Base-by-base conservation (phyloP, 129 eudicot genomes). In the Ambrosia trifida region DNA sequence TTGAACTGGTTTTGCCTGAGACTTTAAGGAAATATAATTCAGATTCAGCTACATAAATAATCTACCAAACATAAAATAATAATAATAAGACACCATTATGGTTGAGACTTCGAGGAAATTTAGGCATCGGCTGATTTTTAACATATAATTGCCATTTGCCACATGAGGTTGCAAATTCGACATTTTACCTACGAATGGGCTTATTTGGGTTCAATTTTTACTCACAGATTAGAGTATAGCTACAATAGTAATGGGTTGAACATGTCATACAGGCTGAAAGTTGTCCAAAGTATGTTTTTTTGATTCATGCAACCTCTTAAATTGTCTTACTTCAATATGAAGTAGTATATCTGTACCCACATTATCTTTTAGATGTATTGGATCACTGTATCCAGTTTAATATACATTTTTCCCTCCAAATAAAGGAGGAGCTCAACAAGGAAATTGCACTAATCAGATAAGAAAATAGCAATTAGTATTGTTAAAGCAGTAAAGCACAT, bases 1-100 rank as follows among this genome's bases (percentile, higher is more conserved):
- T 72, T 85, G 97, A 63, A 79, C 67, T 74, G 89, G 68, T 80
- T 90, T 94, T 47, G 80, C 71, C 94, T 94, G 78, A 12, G 28
- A 18, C 70, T 46, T 4, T 1, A 75, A 59, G 19, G 58, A 74
- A 52, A 68, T 53, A 45, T 3, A 46, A 36, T 66, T 5, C 18
- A 60, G 18, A 38, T 19, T 50, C 46, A 73, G 43, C 24, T 38
- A 50, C 9, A 47, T 14, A 67, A 9, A 56, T 11, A 45, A 61
- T 13, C 33, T 70, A 64, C 5, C 19, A 51, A 64, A 38, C 38
- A 38, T 32, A 5, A 24, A 31, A 57, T 13, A 7, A 57, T 2
- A 72, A 57, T 24, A 24, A 41, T 40, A 52, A 72, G 44, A 28
- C 30, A 44, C 41, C 43, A 13, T 20, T 24, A 12, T 13, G 56